Percentiles rank a stretch among this genome's conserved stretches.
Evolutionary conservation across 164 flowering plant genomes (phyloP).

Genomic region (Hamamelis virginiana): DNA sequence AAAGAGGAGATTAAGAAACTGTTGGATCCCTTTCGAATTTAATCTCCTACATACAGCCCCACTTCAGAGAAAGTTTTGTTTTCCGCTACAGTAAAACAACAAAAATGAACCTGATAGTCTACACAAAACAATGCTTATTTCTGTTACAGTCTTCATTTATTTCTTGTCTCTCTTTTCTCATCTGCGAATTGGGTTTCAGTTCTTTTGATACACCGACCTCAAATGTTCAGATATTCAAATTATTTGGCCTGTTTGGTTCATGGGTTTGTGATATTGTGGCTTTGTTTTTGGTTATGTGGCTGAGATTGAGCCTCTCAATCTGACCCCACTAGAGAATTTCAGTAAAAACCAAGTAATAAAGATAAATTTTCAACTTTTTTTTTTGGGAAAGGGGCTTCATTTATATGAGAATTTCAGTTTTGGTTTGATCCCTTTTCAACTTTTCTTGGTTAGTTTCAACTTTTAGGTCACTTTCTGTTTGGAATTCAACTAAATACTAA

Average conservation of each 20-base stretch:
- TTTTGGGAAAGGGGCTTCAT: no score
- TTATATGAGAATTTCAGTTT: not conserved
- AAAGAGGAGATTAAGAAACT: no score
- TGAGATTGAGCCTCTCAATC: slow-evolving; percentile 1
- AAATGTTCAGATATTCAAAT: not conserved
- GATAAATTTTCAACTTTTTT: no score
- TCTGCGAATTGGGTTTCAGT: not conserved
- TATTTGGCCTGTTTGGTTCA: not conserved
- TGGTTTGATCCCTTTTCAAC: slow-evolving; percentile 3
- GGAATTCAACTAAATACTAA: not conserved
- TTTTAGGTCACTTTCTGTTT: not conserved
- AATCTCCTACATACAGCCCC: no score
- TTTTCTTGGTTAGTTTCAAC: not conserved
- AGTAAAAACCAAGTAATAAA: not conserved
- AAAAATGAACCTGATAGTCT: no score
- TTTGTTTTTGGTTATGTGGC: slow-evolving; percentile 13
- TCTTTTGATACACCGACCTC: not conserved
- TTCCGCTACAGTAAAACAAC: no score
- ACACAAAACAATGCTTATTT: no score
- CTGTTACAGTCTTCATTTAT: no score
- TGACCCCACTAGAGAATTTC: slow-evolving; percentile 21
- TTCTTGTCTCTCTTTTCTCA: no score
- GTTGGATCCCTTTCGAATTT: no score
- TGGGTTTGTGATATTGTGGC: not conserved
- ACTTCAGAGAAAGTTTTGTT: no score